phyloP scores from a whole-genome alignment of 805 yeast species.

The Monosporozyma siamensis region DNA sequence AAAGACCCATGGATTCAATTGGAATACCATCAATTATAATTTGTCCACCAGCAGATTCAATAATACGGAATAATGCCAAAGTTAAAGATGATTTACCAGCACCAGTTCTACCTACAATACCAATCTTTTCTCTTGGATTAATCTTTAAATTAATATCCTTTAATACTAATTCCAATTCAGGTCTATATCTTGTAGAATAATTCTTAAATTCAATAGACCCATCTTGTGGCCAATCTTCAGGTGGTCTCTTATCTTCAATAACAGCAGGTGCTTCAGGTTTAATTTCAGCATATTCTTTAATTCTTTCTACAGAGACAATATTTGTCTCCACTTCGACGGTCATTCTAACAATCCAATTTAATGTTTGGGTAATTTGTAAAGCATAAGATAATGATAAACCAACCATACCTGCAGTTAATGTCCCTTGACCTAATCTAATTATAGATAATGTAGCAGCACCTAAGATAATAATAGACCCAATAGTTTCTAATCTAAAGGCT shows the following conservation, averaged over 20 bases:
- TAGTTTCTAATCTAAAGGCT: constrained; percentile 84
- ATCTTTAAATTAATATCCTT: constrained; percentile 56
- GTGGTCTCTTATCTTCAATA: constrained; percentile 58
- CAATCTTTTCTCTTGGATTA: constrained; percentile 73
- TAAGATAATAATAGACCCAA: constrained; percentile 82
- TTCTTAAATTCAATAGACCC: constrained; percentile 61
- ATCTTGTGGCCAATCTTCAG: constrained; percentile 57
- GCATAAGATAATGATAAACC: constrained; percentile 94
- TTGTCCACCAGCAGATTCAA: constrained; percentile 64
- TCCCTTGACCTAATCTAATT: constrained; percentile 54
- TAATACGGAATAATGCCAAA: constrained; percentile 72
- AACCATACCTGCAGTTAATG: constrained; percentile 78
- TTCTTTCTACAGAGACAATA: constrained; percentile 93
- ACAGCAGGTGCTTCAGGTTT: constrained; percentile 76
- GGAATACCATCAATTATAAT: constrained; percentile 64
- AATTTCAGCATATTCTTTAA: constrained; percentile 75
- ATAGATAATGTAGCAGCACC: constrained; percentile 81
- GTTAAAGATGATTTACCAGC: constrained; percentile 90
- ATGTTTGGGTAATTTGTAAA: constrained; percentile 80
- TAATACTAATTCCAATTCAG: constrained; percentile 70
- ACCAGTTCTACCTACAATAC: constrained; percentile 95
- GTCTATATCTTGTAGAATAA: constrained; percentile 79
- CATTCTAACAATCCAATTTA: constrained; percentile 98
- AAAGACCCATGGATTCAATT: constrained; percentile 60
- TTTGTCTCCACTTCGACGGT: constrained; percentile 97